Evolutionary conservation across 2,329 filamentous ascomycete genomes (phyloP).

Genomic region (Sphaerostilbella broomeana): DNA sequence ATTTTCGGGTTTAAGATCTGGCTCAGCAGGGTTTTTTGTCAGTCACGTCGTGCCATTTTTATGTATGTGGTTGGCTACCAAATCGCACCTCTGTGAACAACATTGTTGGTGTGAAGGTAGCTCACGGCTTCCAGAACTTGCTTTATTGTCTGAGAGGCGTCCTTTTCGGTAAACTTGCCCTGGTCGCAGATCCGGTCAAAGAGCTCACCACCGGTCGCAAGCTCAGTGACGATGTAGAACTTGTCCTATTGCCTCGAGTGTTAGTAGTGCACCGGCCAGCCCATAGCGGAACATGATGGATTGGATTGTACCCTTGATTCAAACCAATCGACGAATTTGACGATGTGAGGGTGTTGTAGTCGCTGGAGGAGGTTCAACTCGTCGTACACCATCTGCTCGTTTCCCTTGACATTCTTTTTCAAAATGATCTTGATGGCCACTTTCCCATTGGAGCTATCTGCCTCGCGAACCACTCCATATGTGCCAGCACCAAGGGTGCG

Average conservation of each 20-base stretch:
- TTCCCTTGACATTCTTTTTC: constrained; percentile 98
- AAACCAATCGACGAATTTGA: constrained; percentile 97
- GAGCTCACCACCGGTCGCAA: constrained; percentile 90
- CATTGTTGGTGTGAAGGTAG: constrained; percentile 89
- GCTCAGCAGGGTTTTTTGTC: too few relatives aligned
- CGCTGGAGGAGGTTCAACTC: constrained; percentile 90
- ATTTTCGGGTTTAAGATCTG: constrained; percentile 97
- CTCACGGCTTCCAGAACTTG: constrained; percentile 90
- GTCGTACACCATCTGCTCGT: constrained; percentile 98
- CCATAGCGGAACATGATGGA: too few relatives aligned
- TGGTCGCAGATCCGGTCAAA: constrained; percentile 98
- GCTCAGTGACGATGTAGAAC: constrained; percentile 97
- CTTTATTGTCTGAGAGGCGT: constrained; percentile 90
- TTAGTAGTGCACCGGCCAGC: constrained; percentile 2
- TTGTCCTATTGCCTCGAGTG: constrained; percentile 75
- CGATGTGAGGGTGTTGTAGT: constrained; percentile 90
- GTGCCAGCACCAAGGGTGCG: constrained; percentile 92
- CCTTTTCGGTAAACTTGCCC: constrained; percentile 97
- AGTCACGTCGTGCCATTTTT: too few relatives aligned
- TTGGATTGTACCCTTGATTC: constrained; percentile 83
- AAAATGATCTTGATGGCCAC: constrained; percentile 98
- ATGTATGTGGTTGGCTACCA: too few relatives aligned
- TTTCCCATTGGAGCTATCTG: constrained; percentile 74
- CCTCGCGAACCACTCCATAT: constrained; percentile 96
- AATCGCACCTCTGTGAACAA: constrained; percentile 88